Base-by-base conservation (phyloP, 768 basidiomycete genomes). In the Pulveroboletus sp. region DNA sequence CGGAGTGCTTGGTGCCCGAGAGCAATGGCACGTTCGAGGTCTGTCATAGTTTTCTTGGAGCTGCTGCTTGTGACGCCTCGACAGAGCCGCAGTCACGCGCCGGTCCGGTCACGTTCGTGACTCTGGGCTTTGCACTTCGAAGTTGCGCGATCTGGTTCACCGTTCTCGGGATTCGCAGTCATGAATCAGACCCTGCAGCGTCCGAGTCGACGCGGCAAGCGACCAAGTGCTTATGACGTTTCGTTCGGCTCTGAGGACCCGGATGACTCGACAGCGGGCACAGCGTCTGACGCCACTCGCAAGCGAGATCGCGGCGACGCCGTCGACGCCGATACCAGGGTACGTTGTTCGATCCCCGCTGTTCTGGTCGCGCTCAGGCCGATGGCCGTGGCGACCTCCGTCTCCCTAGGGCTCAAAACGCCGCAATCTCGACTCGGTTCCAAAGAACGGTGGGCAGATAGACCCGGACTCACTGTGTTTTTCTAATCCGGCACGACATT, bases 141-240 rank as follows among this genome's bases (percentile, higher is more conserved):
- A n/a, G n/a, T n/a, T n/a, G n/a, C n/a, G n/a, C n/a, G n/a, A n/a
- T n/a, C n/a, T n/a, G n/a, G n/a, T n/a, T n/a, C n/a, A n/a, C n/a
- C n/a, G n/a, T n/a, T n/a, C n/a, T n/a, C n/a, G n/a, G n/a, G n/a
- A n/a, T n/a, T n/a, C n/a, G n/a, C n/a, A n/a, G n/a, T n/a, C n/a
- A n/a, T n/a, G n/a, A n/a, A n/a, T n/a, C n/a, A n/a, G n/a, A n/a
- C n/a, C n/a, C n/a, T 30, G 13, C 42, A n/a, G 26, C 42, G 29
- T 38, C 60, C 59, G 14, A 54, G 50, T 55, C 52, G 61, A 27
- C 62, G 62, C 22, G 55, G 68, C 22, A 60, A 64, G 23, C 77
- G 79, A 32, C 79, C 78, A 0, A 76, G 68, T 5, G 83, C 85
- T 3, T 77, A 75, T 36, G 78, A 81, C 12, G 68, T 82, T 11